phyloP scores from a whole-genome alignment of 208 protist genomes.

The Trypanosoma conorhini region DNA sequence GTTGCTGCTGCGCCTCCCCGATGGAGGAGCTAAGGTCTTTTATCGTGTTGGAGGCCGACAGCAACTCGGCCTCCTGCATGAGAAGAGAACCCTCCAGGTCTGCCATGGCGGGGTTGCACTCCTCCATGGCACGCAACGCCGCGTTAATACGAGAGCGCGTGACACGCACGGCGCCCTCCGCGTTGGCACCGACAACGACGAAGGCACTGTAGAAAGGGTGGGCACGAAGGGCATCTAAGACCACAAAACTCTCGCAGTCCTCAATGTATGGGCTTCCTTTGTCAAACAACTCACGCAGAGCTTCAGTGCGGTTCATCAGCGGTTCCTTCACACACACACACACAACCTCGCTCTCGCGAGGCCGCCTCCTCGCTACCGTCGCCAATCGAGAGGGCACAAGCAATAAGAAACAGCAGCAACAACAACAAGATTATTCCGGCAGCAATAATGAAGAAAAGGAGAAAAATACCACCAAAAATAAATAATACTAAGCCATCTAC shows the following conservation, averaged over 20 bases:
- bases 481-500: slow-evolving; percentile 2
- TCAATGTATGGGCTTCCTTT: slow-evolving; percentile 22
- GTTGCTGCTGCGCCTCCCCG: slow-evolving; percentile 8
- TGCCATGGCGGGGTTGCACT: slow-evolving; percentile 33
- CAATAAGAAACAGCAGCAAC: slow-evolving; percentile 1
- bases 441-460: background rate
- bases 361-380: background rate
- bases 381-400: background rate
- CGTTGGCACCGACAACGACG: slow-evolving; percentile 7
- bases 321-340: background rate
- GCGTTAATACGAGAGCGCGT: slow-evolving; percentile 20
- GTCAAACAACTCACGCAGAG: slow-evolving; percentile 33
- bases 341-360: background rate
- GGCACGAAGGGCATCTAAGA: slow-evolving; percentile 1
- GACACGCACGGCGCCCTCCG: slow-evolving; percentile 5
- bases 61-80: slow-evolving; percentile 72
- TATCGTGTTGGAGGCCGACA: slow-evolving; percentile 45
- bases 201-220: slow-evolving; percentile 27
- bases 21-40: slow-evolving; percentile 50
- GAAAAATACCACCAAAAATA: slow-evolving; percentile 1
- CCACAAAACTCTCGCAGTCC: slow-evolving; percentile 16
- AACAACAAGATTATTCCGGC: background rate
- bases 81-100: slow-evolving; percentile 59
- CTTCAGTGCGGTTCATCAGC: slow-evolving; percentile 20
- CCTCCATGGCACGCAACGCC: slow-evolving; percentile 46